Conservation (phyloP, 2,329 filamentous ascomycete genomes). For the Hymenoscyphus occultus region DNA sequence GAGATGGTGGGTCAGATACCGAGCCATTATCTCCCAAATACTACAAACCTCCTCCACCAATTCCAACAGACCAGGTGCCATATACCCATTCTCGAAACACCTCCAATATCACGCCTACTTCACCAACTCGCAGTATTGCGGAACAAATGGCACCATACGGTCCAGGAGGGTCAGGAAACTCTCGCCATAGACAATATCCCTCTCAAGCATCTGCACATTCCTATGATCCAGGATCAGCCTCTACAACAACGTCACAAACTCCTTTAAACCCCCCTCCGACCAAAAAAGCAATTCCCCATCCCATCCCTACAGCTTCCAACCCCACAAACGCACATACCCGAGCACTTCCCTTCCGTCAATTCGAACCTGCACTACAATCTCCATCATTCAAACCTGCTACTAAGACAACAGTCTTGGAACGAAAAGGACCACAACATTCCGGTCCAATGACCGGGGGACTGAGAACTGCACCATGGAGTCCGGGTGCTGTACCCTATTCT, state of each 20-base stretch:
- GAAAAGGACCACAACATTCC: constrained; percentile 52
- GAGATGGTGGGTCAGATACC: constrained; percentile 52
- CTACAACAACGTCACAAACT: constrained; percentile 26
- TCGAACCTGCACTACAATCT: constrained; percentile 54
- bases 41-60: constrained; percentile 55
- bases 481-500: constrained; percentile 64
- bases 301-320: constrained; percentile 19
- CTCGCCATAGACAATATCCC: constrained; percentile 20
- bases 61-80: constrained; percentile 48
- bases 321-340: constrained; percentile 35
- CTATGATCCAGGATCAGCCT: constrained; percentile 17
- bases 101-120: constrained; percentile 19
- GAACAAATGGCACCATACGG: constrained; percentile 27
- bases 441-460: constrained; percentile 48
- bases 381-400: constrained; percentile 47
- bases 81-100: constrained; percentile 30
- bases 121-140: constrained; percentile 31
- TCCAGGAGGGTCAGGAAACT: constrained; percentile 8
- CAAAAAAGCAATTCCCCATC: constrained; percentile 13
- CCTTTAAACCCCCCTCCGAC: constrained; percentile 19
- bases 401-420: constrained; percentile 64
- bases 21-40: constrained; percentile 55
- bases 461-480: constrained; percentile 57
- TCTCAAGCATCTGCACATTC: constrained; percentile 24
- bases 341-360: constrained; percentile 58